phyloP scores from a whole-genome alignment of 176 grass and related monocot genomes.

The Triticum monococcum region DNA sequence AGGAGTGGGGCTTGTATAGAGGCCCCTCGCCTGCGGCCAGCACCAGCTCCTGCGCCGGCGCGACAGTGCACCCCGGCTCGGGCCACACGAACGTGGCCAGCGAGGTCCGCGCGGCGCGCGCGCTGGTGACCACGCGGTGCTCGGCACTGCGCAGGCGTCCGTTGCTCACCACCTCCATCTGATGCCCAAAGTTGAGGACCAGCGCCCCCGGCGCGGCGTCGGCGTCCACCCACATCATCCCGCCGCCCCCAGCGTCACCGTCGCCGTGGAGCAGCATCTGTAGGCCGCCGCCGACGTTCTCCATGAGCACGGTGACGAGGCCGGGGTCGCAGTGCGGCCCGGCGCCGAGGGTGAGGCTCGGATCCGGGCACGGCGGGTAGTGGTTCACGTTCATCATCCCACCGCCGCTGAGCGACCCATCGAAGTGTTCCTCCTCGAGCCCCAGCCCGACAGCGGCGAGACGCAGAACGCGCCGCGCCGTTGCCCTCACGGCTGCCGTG shows the following conservation, averaged over 20 bases:
- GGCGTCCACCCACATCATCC: background rate
- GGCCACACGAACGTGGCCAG: slow-evolving; percentile 23
- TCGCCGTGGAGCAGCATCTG: slow-evolving; percentile 13
- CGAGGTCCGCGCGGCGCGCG: slow-evolving; percentile 1
- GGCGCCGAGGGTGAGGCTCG: background rate
- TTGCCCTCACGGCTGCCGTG: background rate
- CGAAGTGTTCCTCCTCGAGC: no score
- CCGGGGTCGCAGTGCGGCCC: background rate
- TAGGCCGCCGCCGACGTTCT: slow-evolving; percentile 26
- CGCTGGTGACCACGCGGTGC: slow-evolving; percentile 26
- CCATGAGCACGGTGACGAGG: slow-evolving; percentile 44
- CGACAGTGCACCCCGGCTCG: background rate
- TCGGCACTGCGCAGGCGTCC: background rate
- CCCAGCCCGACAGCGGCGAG: no score
- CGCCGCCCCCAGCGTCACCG: slow-evolving; percentile 22
- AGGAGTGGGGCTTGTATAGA: background rate
- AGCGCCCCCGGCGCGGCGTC: slow-evolving; percentile 37
- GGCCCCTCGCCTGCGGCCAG: background rate
- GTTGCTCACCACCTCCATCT: slow-evolving; percentile 46
- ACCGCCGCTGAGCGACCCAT: no score
- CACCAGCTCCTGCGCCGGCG: background rate
- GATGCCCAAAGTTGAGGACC: slow-evolving; percentile 52
- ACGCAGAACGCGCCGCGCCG: no score
- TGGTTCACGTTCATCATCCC: slow-evolving; percentile 36
- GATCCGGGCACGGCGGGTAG: slow-evolving; percentile 34